Base-by-base conservation (phyloP, 257 asterid species). In the Fraxinus excelsior region DNA sequence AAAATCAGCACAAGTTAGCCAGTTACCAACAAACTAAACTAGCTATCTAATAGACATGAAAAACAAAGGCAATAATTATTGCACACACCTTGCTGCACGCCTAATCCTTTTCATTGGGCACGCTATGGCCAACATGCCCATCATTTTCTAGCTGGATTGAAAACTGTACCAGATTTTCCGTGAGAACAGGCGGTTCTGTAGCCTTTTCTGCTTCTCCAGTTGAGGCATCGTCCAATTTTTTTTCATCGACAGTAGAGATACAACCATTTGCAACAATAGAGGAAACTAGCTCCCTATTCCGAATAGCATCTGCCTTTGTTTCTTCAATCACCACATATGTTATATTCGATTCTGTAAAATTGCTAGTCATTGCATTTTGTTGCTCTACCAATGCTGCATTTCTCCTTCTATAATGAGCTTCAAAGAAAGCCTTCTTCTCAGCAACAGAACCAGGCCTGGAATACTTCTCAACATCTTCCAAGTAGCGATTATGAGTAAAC, bases 401-500 rank as follows among this genome's bases (percentile, higher is more conserved):
- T 83, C 91, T 87, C 83, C 88, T 86, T 70, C 86, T 92, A 80
- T 86, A 87, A 82, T 90, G 97, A 74, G 97, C 97, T 86, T 94
- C 98, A n/a, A 94, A 92, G 80, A 86, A 91, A 74, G 98, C 97
- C 83, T 88, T 94, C 90, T 89, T 94, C 84, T 84, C 94, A 67
- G 98, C 98, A 80, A 94, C 97, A 78, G 97, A 89, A 79, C 97
- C 98, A 42, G 98, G 98, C 78, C 68, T 90, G 32, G 98, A 85
- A 68, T 81, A 92, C 87, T 75, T 92, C 91, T 88, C 91, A 23
- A 83, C 94, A 75, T 92, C 97, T 84, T 94, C 98, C 84, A 89
- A 79, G 85, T 94, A 78, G 26, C 95, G 90, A 81, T 94, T 92
- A 70, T 89, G 93, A 67, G 88, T 90, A 76, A 94, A 94, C n/a